These are phyloP conservation scores for Sicyos baderoa DNA, from an alignment of 306 rosid genomes.

Conservation along the genomic window DNA sequence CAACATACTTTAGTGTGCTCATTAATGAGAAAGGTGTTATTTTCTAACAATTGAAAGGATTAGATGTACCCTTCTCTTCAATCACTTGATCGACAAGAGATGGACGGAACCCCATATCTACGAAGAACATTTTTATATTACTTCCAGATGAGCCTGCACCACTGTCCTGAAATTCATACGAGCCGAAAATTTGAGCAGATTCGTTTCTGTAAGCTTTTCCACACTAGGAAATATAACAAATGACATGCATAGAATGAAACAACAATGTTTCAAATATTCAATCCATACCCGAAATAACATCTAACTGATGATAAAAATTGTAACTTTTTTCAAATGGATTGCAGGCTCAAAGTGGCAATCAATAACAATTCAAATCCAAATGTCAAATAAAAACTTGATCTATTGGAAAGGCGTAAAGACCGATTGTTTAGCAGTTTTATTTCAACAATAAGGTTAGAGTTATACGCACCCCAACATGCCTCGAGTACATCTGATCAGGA, in stretches of 20 bases:
- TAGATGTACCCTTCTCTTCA: slow-evolving; percentile 58
- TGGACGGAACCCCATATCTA: slow-evolving; percentile 84
- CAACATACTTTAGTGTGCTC: background rate
- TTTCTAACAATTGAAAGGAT: background rate
- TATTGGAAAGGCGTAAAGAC: background rate
- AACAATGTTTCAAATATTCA: background rate
- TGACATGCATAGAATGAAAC: background rate
- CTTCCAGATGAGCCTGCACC: slow-evolving; percentile 74
- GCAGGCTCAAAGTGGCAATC: background rate
- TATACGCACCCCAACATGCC: slow-evolving; percentile 43
- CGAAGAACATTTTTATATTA: slow-evolving; percentile 46
- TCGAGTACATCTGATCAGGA: slow-evolving; percentile 31
- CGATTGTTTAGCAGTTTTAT: background rate
- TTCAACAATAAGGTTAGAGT: background rate
- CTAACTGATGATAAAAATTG: background rate
- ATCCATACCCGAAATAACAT: background rate
- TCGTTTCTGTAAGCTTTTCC: background rate
- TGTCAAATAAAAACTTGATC: background rate
- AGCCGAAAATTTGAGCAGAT: background rate
- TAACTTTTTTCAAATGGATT: background rate
- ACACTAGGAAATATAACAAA: background rate
- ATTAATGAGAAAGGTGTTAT: background rate
- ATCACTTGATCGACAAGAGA: slow-evolving; percentile 68
- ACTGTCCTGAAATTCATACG: slow-evolving; percentile 34
- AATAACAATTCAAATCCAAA: background rate